phyloP scores from a whole-genome alignment of 495 filamentous ascomycete genomes.

The Pseudevernia furfuracea region DNA sequence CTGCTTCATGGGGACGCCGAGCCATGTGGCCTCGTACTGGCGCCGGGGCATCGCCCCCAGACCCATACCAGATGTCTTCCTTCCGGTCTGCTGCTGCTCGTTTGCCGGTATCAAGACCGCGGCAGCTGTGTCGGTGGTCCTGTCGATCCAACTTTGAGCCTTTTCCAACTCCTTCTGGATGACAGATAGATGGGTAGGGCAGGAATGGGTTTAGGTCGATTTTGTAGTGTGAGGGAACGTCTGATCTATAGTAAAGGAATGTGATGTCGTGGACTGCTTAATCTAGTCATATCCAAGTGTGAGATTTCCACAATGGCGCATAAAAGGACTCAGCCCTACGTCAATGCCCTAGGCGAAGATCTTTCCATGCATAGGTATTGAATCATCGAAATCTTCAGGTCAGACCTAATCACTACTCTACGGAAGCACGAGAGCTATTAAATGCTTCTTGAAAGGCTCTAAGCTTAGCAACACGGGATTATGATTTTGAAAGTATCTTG shows the following conservation, averaged over 20 bases:
- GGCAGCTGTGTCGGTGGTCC: neutral
- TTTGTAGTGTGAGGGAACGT: neutral
- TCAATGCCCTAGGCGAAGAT: neutral
- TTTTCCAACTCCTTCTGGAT: neutral
- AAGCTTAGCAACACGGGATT: neutral
- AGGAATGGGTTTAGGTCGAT: neutral
- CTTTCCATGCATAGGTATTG: too few species aligned
- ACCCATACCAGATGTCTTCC: neutral
- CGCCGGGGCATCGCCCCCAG: slow-evolving; percentile 16
- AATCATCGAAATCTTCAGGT: neutral
- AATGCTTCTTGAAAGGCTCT: neutral
- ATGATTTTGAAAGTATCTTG: neutral
- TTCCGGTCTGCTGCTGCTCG: neutral
- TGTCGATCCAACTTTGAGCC: neutral
- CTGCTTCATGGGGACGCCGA: slow-evolving; percentile 69
- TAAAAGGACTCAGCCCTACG: neutral
- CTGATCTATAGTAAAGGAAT: neutral
- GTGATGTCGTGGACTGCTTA: neutral
- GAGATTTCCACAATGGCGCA: neutral
- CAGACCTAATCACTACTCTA: neutral
- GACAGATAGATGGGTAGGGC: neutral
- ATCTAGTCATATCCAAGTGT: neutral
- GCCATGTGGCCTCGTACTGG: slow-evolving; percentile 29
- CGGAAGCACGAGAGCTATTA: neutral
- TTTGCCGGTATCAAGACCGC: neutral